phyloP scores from a whole-genome alignment of 352 stramenopile species.

The Globisporangium apiculatum region DNA sequence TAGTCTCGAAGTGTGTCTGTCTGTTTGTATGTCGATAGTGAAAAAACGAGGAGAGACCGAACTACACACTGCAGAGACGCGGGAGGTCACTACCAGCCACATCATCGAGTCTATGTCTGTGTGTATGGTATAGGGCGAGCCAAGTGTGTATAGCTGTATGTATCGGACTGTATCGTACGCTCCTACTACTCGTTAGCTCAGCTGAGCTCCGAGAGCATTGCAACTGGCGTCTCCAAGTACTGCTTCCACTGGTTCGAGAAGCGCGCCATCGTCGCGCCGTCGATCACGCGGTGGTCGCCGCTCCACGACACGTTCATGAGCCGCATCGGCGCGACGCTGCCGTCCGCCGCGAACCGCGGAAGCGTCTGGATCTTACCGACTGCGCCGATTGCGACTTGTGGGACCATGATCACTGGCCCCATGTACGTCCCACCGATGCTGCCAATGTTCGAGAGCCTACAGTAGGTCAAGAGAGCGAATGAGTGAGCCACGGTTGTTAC shows the following conservation, averaged over 20 bases:
- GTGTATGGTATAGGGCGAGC: background rate
- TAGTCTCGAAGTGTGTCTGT: background rate
- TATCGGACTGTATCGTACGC: background rate
- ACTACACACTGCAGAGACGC: no score
- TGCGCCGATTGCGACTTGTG: conserved; percentile 96
- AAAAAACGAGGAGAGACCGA: no score
- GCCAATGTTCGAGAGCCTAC: conserved; percentile 89
- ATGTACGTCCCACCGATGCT: conserved; percentile 98
- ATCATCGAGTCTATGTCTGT: background rate
- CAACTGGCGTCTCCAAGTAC: conserved; percentile 92
- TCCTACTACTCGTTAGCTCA: conserved; percentile 19
- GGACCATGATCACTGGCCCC: conserved; percentile 92
- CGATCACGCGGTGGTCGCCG: conserved; percentile 97
- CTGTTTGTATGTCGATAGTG: background rate
- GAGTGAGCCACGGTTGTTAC: background rate
- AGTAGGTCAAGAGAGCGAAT: background rate
- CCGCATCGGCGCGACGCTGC: conserved; percentile 76
- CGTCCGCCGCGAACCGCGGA: conserved; percentile 89
- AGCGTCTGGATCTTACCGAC: conserved; percentile 95
- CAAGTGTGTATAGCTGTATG: background rate
- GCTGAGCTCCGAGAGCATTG: conserved; percentile 89
- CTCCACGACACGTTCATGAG: conserved; percentile 97
- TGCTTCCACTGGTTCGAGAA: conserved; percentile 97
- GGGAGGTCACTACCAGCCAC: no score
- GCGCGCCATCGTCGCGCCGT: conserved; percentile 96